These are phyloP conservation scores for Phytophthora aleatoria DNA, from an alignment of 352 stramenopile genomes.

Conservation along the genomic window DNA sequence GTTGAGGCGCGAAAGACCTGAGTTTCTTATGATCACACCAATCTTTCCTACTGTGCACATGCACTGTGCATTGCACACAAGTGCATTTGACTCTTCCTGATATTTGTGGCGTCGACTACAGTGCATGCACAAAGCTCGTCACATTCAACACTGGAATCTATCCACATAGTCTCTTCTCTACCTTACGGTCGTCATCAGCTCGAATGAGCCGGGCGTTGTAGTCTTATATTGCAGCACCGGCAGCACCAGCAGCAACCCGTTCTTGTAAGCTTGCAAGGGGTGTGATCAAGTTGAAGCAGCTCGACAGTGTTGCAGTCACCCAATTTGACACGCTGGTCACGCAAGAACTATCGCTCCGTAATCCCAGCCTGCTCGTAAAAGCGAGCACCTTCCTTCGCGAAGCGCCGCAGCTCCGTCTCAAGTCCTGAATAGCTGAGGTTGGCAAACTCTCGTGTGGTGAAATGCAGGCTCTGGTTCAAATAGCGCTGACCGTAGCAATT, in stretches of 20 bases:
- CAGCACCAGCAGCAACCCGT: no score
- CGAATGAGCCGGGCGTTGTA: not conserved
- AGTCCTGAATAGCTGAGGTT: slow-evolving; percentile 36
- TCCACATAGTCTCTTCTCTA: no score
- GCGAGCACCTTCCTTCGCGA: slow-evolving; percentile 37
- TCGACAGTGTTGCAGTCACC: not conserved
- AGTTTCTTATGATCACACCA: no score
- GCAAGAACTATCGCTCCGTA: slow-evolving; percentile 11
- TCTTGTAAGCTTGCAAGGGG: no score
- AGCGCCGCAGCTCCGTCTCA: slow-evolving; percentile 38
- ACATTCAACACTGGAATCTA: not conserved
- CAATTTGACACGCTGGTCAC: not conserved
- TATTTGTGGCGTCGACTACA: not conserved
- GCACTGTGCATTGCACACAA: no score
- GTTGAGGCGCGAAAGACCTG: no score
- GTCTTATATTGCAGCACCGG: not conserved
- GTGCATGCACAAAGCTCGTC: not conserved
- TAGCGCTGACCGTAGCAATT: slow-evolving; percentile 59
- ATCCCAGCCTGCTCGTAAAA: slow-evolving; percentile 31
- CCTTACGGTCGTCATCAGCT: no score
- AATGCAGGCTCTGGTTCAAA: slow-evolving; percentile 40
- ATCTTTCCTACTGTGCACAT: no score
- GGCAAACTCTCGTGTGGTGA: slow-evolving; percentile 38
- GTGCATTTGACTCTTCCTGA: not conserved
- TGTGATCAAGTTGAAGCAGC: no score